Evolutionary conservation across 768 basidiomycete species (phyloP).

Genomic region (Grammothele lineata): DNA sequence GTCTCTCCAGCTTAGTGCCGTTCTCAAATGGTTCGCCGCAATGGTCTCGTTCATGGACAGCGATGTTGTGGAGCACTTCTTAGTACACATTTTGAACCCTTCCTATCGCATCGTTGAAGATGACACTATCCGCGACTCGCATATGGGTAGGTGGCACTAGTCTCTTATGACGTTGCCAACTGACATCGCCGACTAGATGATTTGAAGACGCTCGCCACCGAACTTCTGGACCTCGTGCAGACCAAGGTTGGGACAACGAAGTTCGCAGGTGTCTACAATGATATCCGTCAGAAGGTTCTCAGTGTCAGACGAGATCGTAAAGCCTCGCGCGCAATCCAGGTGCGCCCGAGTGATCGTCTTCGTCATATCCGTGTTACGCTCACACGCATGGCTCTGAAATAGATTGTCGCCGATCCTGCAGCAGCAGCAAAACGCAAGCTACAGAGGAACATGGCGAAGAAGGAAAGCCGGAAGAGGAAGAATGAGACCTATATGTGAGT

Average conservation of each 20-base stretch:
- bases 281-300: slow-evolving; percentile 68
- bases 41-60: slow-evolving; percentile 73
- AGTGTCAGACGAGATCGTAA: slow-evolving; percentile 70
- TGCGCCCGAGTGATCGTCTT: slow-evolving; percentile 19
- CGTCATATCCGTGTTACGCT: neutral
- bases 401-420: slow-evolving; percentile 70
- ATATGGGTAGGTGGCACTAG: slow-evolving; percentile 58
- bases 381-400: neutral
- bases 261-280: slow-evolving; percentile 77
- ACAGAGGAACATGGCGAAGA: slow-evolving; percentile 71
- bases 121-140: slow-evolving; percentile 71
- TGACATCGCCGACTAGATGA: slow-evolving; percentile 55
- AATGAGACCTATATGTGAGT: slow-evolving; percentile 56
- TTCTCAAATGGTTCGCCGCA: slow-evolving; percentile 91
- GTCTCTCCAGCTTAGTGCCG: slow-evolving; percentile 74
- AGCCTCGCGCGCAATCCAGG: slow-evolving; percentile 43
- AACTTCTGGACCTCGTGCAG: slow-evolving; percentile 87
- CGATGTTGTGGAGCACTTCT: slow-evolving; percentile 55
- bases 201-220: slow-evolving; percentile 71
- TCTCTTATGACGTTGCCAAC: neutral
- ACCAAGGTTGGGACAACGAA: slow-evolving; percentile 81
- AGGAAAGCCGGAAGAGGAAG: slow-evolving; percentile 83
- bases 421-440: slow-evolving; percentile 71
- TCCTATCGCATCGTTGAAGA: slow-evolving; percentile 86
- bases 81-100: slow-evolving; percentile 83